A percentile compares a stretch with the other conserved stretches of the same genome.
Conservation (phyloP, 2,329 filamentous ascomycete genomes). For the Aspergillus fijiensis region DNA sequence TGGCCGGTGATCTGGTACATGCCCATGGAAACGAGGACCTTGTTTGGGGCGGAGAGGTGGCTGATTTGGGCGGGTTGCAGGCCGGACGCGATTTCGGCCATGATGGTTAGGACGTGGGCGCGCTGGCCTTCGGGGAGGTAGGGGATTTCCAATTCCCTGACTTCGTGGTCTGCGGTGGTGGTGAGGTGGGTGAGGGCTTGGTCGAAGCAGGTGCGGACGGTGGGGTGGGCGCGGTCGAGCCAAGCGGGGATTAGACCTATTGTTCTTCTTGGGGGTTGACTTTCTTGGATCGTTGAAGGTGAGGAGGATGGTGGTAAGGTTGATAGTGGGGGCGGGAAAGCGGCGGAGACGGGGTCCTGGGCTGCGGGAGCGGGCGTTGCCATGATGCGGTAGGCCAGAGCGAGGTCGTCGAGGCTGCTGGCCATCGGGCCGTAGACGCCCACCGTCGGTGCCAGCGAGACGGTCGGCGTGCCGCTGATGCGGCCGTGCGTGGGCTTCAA, state of each 20-base stretch:
- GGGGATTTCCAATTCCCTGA: slow-evolving; percentile 54
- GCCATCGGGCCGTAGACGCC: slow-evolving; percentile 74
- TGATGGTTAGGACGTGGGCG: slow-evolving; percentile 74
- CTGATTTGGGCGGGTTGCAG: slow-evolving; percentile 53
- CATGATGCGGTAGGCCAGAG: slow-evolving; percentile 79
- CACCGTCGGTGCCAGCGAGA: slow-evolving; percentile 60
- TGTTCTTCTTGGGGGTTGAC: slow-evolving; percentile 43
- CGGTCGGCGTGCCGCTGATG: slow-evolving; percentile 58
- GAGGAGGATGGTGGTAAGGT: slow-evolving; percentile 1
- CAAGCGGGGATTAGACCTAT: slow-evolving; percentile 69
- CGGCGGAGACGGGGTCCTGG: slow-evolving; percentile 57
- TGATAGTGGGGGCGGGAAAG: slow-evolving; percentile 57
- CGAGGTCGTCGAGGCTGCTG: slow-evolving; percentile 72
- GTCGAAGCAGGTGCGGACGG: slow-evolving; percentile 63
- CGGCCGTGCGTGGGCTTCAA: slow-evolving; percentile 77
- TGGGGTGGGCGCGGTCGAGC: slow-evolving; percentile 66
- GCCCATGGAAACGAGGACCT: slow-evolving; percentile 63
- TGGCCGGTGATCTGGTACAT: slow-evolving; percentile 63
- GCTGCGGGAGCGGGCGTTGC: slow-evolving; percentile 63
- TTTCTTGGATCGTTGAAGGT: slow-evolving; percentile 46
- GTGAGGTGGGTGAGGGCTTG: slow-evolving; percentile 58
- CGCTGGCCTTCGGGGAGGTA: slow-evolving; percentile 68
- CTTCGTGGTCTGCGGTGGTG: slow-evolving; percentile 35
- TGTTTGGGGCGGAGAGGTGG: slow-evolving; percentile 65
- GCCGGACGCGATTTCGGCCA: slow-evolving; percentile 64